phyloP scores from a whole-genome alignment of 495 filamentous ascomycete genomes.

The Tetracladium marchalianum region DNA sequence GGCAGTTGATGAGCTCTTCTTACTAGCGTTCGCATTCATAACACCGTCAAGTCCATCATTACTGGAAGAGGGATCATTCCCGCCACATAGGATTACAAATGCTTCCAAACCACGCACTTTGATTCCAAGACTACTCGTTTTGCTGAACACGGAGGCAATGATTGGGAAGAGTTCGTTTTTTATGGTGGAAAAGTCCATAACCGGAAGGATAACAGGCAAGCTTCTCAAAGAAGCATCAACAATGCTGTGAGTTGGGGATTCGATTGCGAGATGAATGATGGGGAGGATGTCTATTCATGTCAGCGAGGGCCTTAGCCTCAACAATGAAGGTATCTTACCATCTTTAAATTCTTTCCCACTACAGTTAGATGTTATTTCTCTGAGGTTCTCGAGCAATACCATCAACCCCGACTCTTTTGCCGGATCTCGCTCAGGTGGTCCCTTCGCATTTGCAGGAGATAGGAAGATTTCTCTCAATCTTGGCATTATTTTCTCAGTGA shows the following conservation, averaged over 20 bases:
- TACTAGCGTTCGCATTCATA: slow-evolving; percentile 38
- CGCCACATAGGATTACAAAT: slow-evolving; percentile 82
- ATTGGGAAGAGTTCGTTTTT: slow-evolving; percentile 93
- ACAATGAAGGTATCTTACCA: slow-evolving; percentile 37
- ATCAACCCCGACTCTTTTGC: slow-evolving; percentile 83
- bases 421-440: slow-evolving; percentile 57
- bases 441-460: slow-evolving; percentile 33
- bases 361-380: slow-evolving; percentile 64
- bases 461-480: slow-evolving; percentile 74
- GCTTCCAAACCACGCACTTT: slow-evolving; percentile 88
- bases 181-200: slow-evolving; percentile 89
- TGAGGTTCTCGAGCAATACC: slow-evolving; percentile 75
- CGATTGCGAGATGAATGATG: slow-evolving; percentile 68
- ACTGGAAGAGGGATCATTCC: slow-evolving; percentile 32
- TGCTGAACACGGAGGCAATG: slow-evolving; percentile 79
- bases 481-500: slow-evolving; percentile 78
- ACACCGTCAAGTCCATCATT: slow-evolving; percentile 67
- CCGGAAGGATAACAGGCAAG: slow-evolving; percentile 62
- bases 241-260: slow-evolving; percentile 78
- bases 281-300: slow-evolving; percentile 63
- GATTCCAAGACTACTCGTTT: slow-evolving; percentile 84
- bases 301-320: neutral
- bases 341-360: slow-evolving; percentile 92
- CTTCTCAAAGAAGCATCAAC: slow-evolving; percentile 75
- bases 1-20: slow-evolving; percentile 54